Conservation (phyloP, 305 asterid genomes). For the Rubia peregrina region DNA sequence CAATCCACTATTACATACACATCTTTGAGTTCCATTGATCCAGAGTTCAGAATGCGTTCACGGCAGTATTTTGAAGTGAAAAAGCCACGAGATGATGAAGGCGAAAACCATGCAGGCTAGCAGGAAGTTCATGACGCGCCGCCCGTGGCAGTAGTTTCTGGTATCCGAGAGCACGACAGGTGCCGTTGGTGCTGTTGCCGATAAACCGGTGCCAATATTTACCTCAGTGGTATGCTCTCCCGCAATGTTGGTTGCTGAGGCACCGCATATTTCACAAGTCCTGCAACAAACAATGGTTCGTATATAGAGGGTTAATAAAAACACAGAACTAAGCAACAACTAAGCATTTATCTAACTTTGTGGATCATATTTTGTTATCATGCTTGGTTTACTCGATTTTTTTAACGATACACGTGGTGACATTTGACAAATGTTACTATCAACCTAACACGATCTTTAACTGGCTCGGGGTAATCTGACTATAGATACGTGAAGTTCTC, state of each 20-base stretch:
- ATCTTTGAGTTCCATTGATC: neutral
- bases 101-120: conserved; percentile 50
- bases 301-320: conserved; percentile 1
- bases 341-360: neutral
- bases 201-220: conserved; percentile 15
- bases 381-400: no score
- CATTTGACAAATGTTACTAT: no score
- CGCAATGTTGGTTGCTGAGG: conserved; percentile 32
- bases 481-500: neutral
- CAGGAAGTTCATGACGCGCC: conserved; percentile 43
- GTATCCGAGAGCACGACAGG: conserved; percentile 24
- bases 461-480: no score
- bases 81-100: conserved; percentile 48
- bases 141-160: conserved; percentile 33
- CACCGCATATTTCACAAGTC: conserved; percentile 49
- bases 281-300: conserved; percentile 26
- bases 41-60: conserved; percentile 16
- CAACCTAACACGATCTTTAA: no score
- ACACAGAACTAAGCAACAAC: neutral
- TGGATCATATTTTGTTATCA: no score
- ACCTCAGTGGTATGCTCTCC: conserved; percentile 32
- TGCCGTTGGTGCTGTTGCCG: conserved; percentile 19
- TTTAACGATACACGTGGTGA: no score
- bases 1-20: conserved; percentile 14
- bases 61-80: conserved; percentile 40